A percentile compares a stretch with the other conserved stretches of the same genome.
Conservation (phyloP, 331 rosid species). For the Dryas integrifolia region DNA sequence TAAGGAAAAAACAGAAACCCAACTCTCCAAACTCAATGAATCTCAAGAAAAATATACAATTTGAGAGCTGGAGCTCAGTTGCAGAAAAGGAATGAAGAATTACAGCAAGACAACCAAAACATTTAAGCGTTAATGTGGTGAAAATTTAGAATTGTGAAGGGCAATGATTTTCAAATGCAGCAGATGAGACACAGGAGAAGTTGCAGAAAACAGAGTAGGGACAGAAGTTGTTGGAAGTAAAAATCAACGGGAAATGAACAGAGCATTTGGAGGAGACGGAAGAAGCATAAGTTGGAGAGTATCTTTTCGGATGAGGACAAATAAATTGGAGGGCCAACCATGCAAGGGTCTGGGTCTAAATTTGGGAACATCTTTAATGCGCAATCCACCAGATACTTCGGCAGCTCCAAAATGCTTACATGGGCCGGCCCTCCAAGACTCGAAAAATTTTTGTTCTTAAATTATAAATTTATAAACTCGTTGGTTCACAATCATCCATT, state of each 20-base stretch:
- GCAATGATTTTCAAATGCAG: neutral
- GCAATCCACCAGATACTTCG: no score
- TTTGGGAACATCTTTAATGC: neutral
- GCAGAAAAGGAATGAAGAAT: neutral
- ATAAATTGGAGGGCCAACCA: neutral
- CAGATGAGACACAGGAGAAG: constrained; percentile 14
- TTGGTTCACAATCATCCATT: no score
- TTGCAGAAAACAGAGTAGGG: neutral
- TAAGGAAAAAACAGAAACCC: constrained; percentile 26
- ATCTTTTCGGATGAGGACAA: neutral
- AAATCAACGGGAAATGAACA: constrained; percentile 5
- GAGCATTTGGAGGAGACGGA: neutral
- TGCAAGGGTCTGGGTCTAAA: neutral
- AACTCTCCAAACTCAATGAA: constrained; percentile 18
- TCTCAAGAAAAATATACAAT: constrained; percentile 13
- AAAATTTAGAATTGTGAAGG: neutral
- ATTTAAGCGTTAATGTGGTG: neutral
- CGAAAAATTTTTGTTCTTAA: no score
- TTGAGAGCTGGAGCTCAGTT: neutral
- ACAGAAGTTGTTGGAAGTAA: neutral
- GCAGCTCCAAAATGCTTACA: no score
- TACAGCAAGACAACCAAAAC: neutral
- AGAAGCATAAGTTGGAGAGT: neutral
- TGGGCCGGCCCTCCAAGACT: no score
- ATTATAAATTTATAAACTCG: no score